These are phyloP conservation scores for Malus asiatica DNA, from an alignment of 306 rosid species.

Conservation along the genomic window DNA sequence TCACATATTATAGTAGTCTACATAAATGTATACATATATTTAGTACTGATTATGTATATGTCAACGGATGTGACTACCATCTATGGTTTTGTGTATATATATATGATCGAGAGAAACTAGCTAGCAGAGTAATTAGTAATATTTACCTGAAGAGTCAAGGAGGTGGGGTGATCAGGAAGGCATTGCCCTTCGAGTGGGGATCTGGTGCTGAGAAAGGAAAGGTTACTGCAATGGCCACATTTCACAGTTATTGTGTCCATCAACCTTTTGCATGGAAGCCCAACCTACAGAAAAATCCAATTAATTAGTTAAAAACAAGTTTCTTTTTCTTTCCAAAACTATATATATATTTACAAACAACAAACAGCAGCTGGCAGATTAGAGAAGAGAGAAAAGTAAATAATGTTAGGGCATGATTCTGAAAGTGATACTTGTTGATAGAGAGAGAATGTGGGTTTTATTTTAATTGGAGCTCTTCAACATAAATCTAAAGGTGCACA, in stretches of 20 bases:
- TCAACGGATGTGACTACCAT: background rate
- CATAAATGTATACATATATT: background rate
- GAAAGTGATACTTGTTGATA: background rate
- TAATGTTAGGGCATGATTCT: background rate
- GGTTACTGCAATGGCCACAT: constrained; percentile 96
- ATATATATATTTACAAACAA: background rate
- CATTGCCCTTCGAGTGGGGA: constrained; percentile 49
- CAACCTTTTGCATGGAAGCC: constrained; percentile 83
- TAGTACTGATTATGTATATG: background rate
- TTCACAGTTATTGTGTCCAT: constrained; percentile 95
- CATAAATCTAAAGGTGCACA: background rate
- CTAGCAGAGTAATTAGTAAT: background rate
- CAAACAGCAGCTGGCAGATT: background rate
- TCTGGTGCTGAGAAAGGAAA: constrained; percentile 80
- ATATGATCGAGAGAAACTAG: background rate
- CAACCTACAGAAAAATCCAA: constrained; percentile 46
- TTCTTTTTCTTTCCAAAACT: background rate
- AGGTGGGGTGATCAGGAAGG: constrained; percentile 52
- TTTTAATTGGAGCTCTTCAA: background rate
- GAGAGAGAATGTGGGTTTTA: background rate
- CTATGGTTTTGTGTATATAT: background rate
- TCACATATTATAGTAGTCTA: background rate
- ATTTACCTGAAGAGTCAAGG: constrained; percentile 55
- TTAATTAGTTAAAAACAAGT: background rate
- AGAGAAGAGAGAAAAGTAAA: background rate